Conservation (phyloP, 1,284 basidiomycete species). For the Cutaneotrichosporon sp. region DNA sequence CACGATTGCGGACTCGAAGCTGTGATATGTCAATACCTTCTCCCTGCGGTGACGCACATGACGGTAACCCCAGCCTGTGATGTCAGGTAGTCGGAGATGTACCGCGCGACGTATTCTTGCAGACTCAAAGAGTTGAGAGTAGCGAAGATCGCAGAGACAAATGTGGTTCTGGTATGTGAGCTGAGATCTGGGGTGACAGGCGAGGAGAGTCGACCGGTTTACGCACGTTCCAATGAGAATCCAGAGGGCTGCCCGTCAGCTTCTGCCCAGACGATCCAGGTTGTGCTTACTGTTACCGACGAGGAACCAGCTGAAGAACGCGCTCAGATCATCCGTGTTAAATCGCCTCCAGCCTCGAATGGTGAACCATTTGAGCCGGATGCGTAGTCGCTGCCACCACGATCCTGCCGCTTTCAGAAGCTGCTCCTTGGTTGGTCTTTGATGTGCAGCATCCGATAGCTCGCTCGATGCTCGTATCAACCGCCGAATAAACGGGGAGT, state of each 20-base stretch:
- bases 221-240: constrained; percentile 88
- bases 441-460: constrained; percentile 52
- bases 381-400: constrained; percentile 82
- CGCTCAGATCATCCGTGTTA: constrained; percentile 94
- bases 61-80: constrained; percentile 88
- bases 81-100: constrained; percentile 89
- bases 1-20: constrained; percentile 93
- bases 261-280: not conserved
- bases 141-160: constrained; percentile 88
- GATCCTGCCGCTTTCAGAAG: constrained; percentile 77
- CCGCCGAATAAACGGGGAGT: constrained; percentile 70
- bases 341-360: constrained; percentile 93
- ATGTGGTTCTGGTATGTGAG: constrained; percentile 67
- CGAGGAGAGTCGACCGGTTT: not conserved
- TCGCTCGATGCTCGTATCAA: constrained; percentile 48
- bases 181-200: not conserved
- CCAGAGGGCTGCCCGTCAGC: constrained; percentile 54
- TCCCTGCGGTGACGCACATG: constrained; percentile 54
- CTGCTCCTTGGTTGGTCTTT: constrained; percentile 78
- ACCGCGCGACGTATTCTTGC: constrained; percentile 85
- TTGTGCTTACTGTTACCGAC: constrained; percentile 70
- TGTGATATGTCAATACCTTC: constrained; percentile 11
- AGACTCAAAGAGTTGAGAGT: constrained; percentile 83
- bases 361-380: constrained; percentile 97
- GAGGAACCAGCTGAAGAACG: constrained; percentile 90